Evolutionary conservation across 2,329 filamentous ascomycete genomes (phyloP).

Genomic region (Parafenestella ontariensis): DNA sequence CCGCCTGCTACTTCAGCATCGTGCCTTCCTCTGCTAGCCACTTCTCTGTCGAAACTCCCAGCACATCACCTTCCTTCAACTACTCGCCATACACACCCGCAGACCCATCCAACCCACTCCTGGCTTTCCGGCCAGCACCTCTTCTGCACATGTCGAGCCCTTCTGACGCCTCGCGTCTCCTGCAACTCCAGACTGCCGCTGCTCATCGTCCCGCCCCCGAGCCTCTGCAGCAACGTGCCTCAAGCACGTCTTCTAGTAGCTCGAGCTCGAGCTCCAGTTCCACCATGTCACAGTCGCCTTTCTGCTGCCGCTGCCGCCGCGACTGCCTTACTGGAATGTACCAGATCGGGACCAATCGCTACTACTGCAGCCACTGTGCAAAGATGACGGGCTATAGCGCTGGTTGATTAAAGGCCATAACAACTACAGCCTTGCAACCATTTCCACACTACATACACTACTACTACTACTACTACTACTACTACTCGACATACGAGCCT

Average conservation of each 20-base stretch:
- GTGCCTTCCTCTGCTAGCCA: slow-evolving; percentile 33
- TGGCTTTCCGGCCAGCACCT: slow-evolving; percentile 37
- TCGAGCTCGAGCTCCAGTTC: slow-evolving; percentile 22
- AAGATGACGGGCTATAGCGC: slow-evolving; percentile 48
- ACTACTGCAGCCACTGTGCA: slow-evolving; percentile 52
- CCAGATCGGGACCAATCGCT: slow-evolving; percentile 48
- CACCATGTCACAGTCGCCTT: slow-evolving; percentile 27
- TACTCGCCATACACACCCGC: slow-evolving; percentile 34
- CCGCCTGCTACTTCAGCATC: slow-evolving; percentile 45
- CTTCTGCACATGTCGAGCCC: slow-evolving; percentile 28
- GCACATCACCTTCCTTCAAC: slow-evolving; percentile 24
- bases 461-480: too few relatives aligned
- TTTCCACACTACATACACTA: neutral
- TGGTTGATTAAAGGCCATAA: slow-evolving; percentile 31
- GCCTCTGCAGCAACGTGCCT: slow-evolving; percentile 30
- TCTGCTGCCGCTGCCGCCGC: slow-evolving; percentile 47
- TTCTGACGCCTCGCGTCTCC: slow-evolving; percentile 42
- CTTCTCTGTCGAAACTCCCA: slow-evolving; percentile 45
- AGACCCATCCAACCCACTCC: slow-evolving; percentile 44
- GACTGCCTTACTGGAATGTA: slow-evolving; percentile 43
- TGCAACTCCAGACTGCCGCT: slow-evolving; percentile 50
- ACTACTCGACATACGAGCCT: neutral
- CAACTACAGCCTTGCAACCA: neutral
- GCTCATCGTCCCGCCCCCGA: slow-evolving; percentile 42
- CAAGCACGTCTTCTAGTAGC: slow-evolving; percentile 15